Base-by-base conservation (phyloP, 352 stramenopile genomes). In the Globisporangium takayamanum region DNA sequence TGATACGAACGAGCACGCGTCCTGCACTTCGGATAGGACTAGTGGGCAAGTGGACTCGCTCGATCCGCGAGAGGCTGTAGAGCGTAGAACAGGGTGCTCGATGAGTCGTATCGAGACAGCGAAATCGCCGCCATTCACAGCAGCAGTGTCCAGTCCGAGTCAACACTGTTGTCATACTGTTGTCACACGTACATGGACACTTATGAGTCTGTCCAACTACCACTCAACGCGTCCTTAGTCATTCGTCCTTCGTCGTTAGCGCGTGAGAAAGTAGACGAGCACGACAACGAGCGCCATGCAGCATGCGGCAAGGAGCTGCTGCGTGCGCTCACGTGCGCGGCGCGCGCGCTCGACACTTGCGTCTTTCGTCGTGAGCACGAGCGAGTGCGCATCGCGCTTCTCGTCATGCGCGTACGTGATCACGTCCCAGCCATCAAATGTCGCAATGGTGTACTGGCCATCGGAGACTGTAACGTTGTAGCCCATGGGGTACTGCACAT, bases 401-500 rank as follows among this genome's bases (percentile, higher is more conserved):
- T 70, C 64, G 69, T 81, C 64, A 57, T 88, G 81, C n/a, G 70
- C 50, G 54, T 74, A 86, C n/a, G 63, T 69, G 58, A 92, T 63
- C 2, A 73, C 50, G 50, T 92, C 82, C 68, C 70, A 90, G 5
- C 77, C 80, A 64, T 89, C 77, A 51, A 80, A 66, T 16, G 49
- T 63, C 25, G 80, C 54, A 7, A 82, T 50, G 6, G 67, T 67
- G 59, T 73, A 88, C 46, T 73, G 63, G 26, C 83, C 84, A 55
- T 89, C 77, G 11, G 82, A 92, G 16, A 78, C 72, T 5, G 55
- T 42, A 1, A 91, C 69, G 6, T 45, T 69, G 65, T 84, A 89
- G 28, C 83, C 80, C 53, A 66, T 66, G 0, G 82, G 77, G 59
- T 92, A 94, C 59, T 94, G 84, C 53, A 79, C 63, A 41, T 86